Base-by-base conservation (phyloP, 164 flowering plant genomes). In the Vitis cinerea region DNA sequence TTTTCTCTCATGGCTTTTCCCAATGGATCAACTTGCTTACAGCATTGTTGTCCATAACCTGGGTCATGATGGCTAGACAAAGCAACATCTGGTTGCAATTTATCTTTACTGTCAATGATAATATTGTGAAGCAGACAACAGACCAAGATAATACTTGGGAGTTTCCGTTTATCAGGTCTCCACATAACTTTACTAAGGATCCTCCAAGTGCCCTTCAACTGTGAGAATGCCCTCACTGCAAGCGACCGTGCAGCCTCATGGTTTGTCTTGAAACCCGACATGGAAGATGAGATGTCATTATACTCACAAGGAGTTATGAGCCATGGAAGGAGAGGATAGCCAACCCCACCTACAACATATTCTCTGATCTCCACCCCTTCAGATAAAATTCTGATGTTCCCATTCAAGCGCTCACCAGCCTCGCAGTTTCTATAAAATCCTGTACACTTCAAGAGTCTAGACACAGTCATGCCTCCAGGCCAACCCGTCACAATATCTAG, bases 41-140 rank as follows among this genome's bases (percentile, higher is more conserved):
- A 89, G 9, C 64, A 65, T 49, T 83, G 85, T 64, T 83, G 84
- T 56, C 50, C 80, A 79, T 90, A 94, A 52, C 90, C 92, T 14
- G 75, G 71, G 69, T 94, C 98, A 71, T 94, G 97, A 72, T 90
- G 95, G 68, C 79, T 79, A 29, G 89, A 78, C 66, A 92, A 78
- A 50, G 87, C 78, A 55, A 84, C 90, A 73, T 84, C 95, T 3
- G 81, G 66, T 17, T 59, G 75, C 74, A 90, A 72, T 44, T 69
- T 48, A 75, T 94, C 98, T 50, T 88, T 91, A 68, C 68, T 67
- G 76, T 94, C 98, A 19, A 94, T 83, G 1, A 90, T 74, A 50
- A 94, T 92, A 64, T 94, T 94, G 70, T 94, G 99, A 56, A 94
- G 93, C 59, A 94, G 80, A 82, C 99, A 94, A 69, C 99, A 94